Percentiles rank a stretch among this genome's conserved stretches.
phyloP scores from a whole-genome alignment of 306 rosid species.

The Hippophae rhamnoides region DNA sequence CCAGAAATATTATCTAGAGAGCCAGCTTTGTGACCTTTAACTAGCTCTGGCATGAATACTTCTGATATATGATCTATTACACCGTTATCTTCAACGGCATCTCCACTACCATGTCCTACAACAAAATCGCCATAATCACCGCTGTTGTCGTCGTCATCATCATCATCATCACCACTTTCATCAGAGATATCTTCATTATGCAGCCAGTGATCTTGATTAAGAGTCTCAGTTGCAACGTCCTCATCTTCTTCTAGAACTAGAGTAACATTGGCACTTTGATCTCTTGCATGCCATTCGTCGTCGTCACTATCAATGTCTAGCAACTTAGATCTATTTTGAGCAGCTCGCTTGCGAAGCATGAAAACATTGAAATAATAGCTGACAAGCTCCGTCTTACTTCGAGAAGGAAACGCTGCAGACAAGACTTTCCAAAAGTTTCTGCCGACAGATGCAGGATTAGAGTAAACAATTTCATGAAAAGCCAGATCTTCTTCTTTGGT shows the following conservation, averaged over 20 bases:
- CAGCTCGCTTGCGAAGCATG: constrained; percentile 67
- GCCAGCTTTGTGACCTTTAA: constrained; percentile 14
- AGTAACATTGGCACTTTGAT: constrained; percentile 40
- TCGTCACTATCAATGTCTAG: constrained; percentile 66
- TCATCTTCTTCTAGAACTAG: constrained; percentile 48
- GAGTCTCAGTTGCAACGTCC: constrained; percentile 64
- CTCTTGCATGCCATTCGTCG: constrained; percentile 73
- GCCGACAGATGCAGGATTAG: constrained; percentile 56
- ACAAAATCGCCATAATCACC: constrained; percentile 12
- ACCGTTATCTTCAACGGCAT: constrained; percentile 10
- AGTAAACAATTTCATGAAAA: constrained; percentile 55
- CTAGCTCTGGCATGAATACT: constrained; percentile 9
- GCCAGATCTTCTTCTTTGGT: constrained; percentile 53
- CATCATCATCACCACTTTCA: constrained; percentile 17
- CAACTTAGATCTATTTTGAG: constrained; percentile 57
- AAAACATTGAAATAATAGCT: constrained; percentile 88
- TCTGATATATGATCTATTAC: constrained; percentile 7
- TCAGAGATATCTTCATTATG: constrained; percentile 1
- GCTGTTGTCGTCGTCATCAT: neutral
- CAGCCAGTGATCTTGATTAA: neutral
- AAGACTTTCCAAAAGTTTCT: constrained; percentile 71
- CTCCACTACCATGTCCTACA: constrained; percentile 15
- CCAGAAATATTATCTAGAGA: constrained; percentile 17
- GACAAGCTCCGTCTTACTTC: constrained; percentile 63
- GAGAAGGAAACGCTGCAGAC: constrained; percentile 47